Evolutionary conservation across 2,329 filamentous ascomycete genomes (phyloP).

Genomic region (Mariannaea elegans): DNA sequence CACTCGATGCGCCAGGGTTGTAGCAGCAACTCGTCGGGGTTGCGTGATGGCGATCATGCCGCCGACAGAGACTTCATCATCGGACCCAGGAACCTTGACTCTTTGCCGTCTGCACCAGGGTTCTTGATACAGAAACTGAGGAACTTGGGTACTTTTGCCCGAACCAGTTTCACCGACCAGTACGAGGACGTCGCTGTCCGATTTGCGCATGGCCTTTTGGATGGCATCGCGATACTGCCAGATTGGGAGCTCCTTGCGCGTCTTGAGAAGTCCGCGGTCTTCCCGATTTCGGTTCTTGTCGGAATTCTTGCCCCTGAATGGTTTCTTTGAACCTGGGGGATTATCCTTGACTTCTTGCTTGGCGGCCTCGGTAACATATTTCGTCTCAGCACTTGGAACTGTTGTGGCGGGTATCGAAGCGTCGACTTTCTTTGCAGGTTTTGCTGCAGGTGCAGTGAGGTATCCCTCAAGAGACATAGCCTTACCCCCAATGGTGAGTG

Average conservation of each 20-base stretch:
- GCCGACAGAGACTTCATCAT: conserved; percentile 64
- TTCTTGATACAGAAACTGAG: conserved; percentile 84
- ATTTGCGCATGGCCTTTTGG: conserved; percentile 62
- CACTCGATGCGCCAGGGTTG: conserved; percentile 87
- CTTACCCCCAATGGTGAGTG: conserved; percentile 58
- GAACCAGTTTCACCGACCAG: conserved; percentile 94
- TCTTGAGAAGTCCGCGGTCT: conserved; percentile 49
- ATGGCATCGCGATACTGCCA: conserved; percentile 80
- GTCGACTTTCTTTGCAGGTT: conserved; percentile 31
- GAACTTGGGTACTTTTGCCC: conserved; percentile 96
- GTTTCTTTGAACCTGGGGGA: conserved; percentile 15
- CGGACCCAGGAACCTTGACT: conserved; percentile 55
- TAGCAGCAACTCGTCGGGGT: conserved; percentile 91
- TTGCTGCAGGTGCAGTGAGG: conserved; percentile 49
- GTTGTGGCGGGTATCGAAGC: conserved; percentile 10
- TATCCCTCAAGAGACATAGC: conserved; percentile 60
- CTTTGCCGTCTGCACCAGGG: conserved; percentile 76
- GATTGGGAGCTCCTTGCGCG: conserved; percentile 79
- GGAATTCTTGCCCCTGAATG: conserved; percentile 19
- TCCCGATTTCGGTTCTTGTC: conserved; percentile 32
- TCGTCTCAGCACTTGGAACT: conserved; percentile 9
- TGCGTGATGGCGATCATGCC: conserved; percentile 94
- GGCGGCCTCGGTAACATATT: conserved; percentile 1
- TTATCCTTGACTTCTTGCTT: not conserved
- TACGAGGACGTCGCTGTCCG: conserved; percentile 76